Base-by-base conservation (phyloP, 257 asterid species). In the Petunia axillaris region DNA sequence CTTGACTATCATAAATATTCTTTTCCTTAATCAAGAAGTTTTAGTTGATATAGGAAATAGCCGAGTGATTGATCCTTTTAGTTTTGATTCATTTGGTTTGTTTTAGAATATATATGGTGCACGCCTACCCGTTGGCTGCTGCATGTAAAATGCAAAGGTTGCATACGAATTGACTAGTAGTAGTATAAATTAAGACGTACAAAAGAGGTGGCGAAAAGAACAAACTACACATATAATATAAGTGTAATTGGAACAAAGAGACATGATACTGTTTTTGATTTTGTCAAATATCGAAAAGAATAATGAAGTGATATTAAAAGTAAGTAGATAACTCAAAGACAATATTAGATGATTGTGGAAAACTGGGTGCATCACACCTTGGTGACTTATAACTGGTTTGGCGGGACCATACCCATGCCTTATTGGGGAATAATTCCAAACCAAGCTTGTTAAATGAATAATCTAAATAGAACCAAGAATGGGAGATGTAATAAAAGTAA, bases 351-450 rank as follows among this genome's bases (percentile, higher is more conserved):
- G 58, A 16, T 64, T 9, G 81, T 84, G 60, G 62, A 0, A 48
- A 81, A 70, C 81, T 38, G 77, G 62, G 75, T 64, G 81, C 83
- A 82, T 39, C 74, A 35, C 79, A 68, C 81, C 81, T 74, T 82
- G 67, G 40, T 39, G 77, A 85, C 50, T 5, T 64, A 77, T 80
- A 60, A 85, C 63, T 82, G 85, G 71, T 36, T 35, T 41, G 81
- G 62, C 16, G 82, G 84, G 86, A 55, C 78, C 74, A 67, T 40
- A 15, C 39, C 66, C 62, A 62, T 82, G 78, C 82, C 81, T 64
- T 82, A 63, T 79, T 58, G 10, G 50, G 76, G 83, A 57, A 81
- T 74, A 79, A 64, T 50, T 78, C 85, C 85, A 74, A 81, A 36
- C n/a, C 39, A 59, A 77, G 10, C 57, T 2, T 5, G 41, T 55